Base-by-base conservation (phyloP, 2,329 filamentous ascomycete genomes). In the Epichloe brachyelytri region DNA sequence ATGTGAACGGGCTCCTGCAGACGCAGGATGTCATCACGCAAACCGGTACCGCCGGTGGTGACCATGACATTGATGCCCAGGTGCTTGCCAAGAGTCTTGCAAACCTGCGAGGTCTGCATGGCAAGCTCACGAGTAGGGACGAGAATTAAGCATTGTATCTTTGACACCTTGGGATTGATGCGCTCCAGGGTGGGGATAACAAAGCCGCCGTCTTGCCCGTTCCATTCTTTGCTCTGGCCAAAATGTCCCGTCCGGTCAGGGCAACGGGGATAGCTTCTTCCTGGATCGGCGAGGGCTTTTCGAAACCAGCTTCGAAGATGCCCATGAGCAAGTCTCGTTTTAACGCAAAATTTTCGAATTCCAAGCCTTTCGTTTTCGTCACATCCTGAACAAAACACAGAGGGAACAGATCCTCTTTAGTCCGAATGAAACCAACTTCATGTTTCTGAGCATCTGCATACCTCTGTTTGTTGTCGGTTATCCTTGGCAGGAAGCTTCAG, bases 11-110 rank as follows among this genome's bases (percentile, higher is more conserved):
- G 79, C 59, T 98, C 91, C 70, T 88, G 86, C 60, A 98, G 73
- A 63, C 93, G 88, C 60, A 98, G 83, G 65, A 98, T 98, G 67
- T 98, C 93, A 68, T 98, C 93, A 64, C 93, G 88, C 51, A 98
- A 76, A 26, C 88, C 87, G 41, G 93, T 97, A 62, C 93, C 93
- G 69, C 93, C 93, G 22, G 94, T 98, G 46, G 91, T 96, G 59
- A 98, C 94, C 94, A 98, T 98, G 63, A 98, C 91, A 64, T 98
- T 97, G 71, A 98, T 79, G 52, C 89, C 89, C 40, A 98, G 82
- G 65, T 98, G 90, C 71, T 98, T 97, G 56, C 94, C 94, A 45
- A 98, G 80, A 12, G 85, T 96, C 76, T 97, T 98, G 81, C 93
- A 98, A 59, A 98, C 93, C 71, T 98, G 93, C 47, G 94, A 98